A percentile compares a stretch with the other conserved stretches of the same genome.
Evolutionary conservation across 768 basidiomycete genomes (phyloP).

Genomic region (Suillus discolor): DNA sequence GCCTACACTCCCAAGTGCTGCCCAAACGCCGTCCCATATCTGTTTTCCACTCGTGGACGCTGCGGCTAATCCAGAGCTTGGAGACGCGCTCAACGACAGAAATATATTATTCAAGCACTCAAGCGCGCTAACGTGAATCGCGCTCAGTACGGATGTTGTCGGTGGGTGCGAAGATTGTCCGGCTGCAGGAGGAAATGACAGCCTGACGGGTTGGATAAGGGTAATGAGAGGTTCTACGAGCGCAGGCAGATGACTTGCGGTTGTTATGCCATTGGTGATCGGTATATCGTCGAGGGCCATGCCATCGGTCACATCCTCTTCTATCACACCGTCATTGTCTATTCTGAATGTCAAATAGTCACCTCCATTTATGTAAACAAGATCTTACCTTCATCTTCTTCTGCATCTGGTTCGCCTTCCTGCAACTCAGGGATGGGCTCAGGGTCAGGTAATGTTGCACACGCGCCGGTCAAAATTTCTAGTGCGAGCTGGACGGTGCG

Average conservation of each 20-base stretch:
- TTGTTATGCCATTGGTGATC: slow-evolving; percentile 32
- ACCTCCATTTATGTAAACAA: slow-evolving; percentile 25
- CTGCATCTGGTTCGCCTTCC: slow-evolving; percentile 35
- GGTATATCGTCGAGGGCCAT: slow-evolving; percentile 26
- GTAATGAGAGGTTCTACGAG: slow-evolving; percentile 70
- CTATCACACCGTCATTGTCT: slow-evolving; percentile 46
- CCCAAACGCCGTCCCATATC: slow-evolving; percentile 72
- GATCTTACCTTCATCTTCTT: slow-evolving; percentile 38
- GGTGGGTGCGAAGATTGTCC: slow-evolving; percentile 80
- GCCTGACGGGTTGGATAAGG: slow-evolving; percentile 71
- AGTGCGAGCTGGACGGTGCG: slow-evolving; percentile 80
- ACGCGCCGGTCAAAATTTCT: slow-evolving; percentile 86
- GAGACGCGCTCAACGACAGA: slow-evolving; percentile 62
- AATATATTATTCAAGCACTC: slow-evolving; percentile 93
- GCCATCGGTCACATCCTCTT: slow-evolving; percentile 27
- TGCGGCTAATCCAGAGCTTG: slow-evolving; percentile 41
- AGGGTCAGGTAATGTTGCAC: slow-evolving; percentile 84
- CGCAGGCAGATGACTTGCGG: slow-evolving; percentile 47
- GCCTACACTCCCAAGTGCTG: slow-evolving; percentile 58
- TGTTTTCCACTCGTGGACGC: slow-evolving; percentile 51
- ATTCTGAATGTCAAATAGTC: slow-evolving; percentile 39
- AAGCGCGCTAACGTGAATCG: slow-evolving; percentile 81
- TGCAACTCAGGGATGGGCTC: slow-evolving; percentile 58
- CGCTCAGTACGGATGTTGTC: slow-evolving; percentile 81
- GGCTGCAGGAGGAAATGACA: slow-evolving; percentile 80